Evolutionary conservation across 106 monocot genomes (phyloP).

Genomic region (Apostasia ramifera): DNA sequence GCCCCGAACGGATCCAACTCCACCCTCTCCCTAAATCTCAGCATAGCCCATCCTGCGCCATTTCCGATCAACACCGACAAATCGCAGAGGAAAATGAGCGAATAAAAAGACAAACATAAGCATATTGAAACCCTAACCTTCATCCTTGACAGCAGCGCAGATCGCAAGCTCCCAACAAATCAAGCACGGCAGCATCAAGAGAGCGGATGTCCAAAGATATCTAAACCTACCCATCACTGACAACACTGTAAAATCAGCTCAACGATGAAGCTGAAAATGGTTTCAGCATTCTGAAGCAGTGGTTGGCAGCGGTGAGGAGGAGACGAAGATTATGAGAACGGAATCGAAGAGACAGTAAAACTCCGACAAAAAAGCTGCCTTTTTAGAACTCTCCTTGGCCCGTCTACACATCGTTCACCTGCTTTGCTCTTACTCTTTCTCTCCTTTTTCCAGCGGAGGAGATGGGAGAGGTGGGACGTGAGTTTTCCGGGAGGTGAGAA

Average conservation of each 20-base stretch:
- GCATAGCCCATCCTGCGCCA: slow-evolving; percentile 35
- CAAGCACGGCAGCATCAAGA: neutral
- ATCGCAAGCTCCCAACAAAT: neutral
- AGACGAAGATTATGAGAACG: too few relatives aligned
- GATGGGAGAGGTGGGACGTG: neutral
- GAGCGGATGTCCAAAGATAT: neutral
- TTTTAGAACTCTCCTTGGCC: neutral
- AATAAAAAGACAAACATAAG: neutral
- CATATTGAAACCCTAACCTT: slow-evolving; percentile 16
- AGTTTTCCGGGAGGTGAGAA: slow-evolving; percentile 3
- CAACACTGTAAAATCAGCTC: neutral
- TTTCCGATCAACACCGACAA: neutral
- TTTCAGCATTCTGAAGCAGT: neutral
- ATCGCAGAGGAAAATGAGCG: neutral
- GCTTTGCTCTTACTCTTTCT: neutral
- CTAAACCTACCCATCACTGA: slow-evolving; percentile 8
- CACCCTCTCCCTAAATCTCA: slow-evolving; percentile 35
- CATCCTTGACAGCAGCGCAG: slow-evolving; percentile 14
- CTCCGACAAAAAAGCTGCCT: neutral
- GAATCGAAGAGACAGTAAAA: too few relatives aligned
- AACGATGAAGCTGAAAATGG: neutral
- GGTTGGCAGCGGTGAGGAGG: too few relatives aligned
- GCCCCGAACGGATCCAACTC: slow-evolving; percentile 47
- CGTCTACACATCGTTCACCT: neutral
- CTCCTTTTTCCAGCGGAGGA: neutral